Evolutionary conservation across 768 basidiomycete species (phyloP).

Genomic region (Suillus subalutaceus): DNA sequence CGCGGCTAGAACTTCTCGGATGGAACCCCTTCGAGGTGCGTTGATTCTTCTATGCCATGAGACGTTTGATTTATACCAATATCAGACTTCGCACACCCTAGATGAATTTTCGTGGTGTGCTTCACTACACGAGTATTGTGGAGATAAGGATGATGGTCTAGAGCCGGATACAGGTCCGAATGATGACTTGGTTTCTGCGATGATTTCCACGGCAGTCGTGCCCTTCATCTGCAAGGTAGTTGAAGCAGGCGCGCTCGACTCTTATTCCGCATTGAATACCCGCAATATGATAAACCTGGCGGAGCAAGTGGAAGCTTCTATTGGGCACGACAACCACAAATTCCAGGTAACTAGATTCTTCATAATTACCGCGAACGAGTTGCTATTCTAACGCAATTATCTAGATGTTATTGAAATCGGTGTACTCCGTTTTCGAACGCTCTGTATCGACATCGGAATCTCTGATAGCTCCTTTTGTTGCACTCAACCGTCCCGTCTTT

Average conservation of each 20-base stretch:
- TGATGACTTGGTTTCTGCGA: constrained; percentile 84
- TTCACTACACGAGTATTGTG: constrained; percentile 76
- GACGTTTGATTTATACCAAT: constrained; percentile 16
- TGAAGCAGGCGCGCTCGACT: constrained; percentile 81
- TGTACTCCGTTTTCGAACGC: constrained; percentile 52
- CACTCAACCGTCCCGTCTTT: constrained; percentile 52
- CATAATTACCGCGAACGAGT: constrained; percentile 2
- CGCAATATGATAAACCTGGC: constrained; percentile 69
- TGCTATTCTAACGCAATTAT: constrained; percentile 18
- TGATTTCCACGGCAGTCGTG: constrained; percentile 83
- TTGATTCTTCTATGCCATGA: constrained; percentile 12
- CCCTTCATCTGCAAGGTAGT: constrained; percentile 75
- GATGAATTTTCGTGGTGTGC: constrained; percentile 87
- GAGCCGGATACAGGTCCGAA: constrained; percentile 74
- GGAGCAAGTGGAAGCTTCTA: constrained; percentile 79
- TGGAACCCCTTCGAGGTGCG: constrained; percentile 87
- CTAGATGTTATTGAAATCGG: constrained; percentile 62
- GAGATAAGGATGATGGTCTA: constrained; percentile 45
- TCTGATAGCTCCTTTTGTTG: constrained; percentile 52
- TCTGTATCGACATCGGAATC: constrained; percentile 55
- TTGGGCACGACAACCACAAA: constrained; percentile 64
- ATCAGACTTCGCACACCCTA: constrained; percentile 55
- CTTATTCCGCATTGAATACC: constrained; percentile 70
- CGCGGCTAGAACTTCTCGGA: constrained; percentile 79
- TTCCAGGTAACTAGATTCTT: constrained; percentile 52